Evolutionary conservation across 495 filamentous ascomycete genomes (phyloP), one percentile per base, ranked within the genome.

Genomic region (Xylaria acuta): DNA sequence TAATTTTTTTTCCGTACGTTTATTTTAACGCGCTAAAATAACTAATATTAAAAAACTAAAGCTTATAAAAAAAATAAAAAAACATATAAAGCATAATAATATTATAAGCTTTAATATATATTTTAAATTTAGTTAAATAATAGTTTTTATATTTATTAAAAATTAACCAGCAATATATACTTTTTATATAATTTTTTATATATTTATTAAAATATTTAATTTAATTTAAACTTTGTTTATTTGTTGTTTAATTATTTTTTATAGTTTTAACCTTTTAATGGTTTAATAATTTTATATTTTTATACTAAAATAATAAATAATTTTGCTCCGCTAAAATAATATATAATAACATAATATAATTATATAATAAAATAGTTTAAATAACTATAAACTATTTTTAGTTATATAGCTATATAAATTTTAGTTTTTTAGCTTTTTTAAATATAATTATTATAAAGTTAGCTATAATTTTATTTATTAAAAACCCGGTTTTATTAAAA

Each of bases 121-220:
- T 40, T 40, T 40, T 40, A 40, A 40, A 40, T 9, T 40, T 40
- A 40, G 1, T 4, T 4, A 40, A 40, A 40, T 40, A 40, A 40
- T 4, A 40, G 38, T 8, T 40, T 40, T 40, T 40, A 40, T 4
- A 40, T 9, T 8, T 40, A 40, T 40, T 40, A 40, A 40, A 40
- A 40, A 40, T 40, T 4, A 40, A 40, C 12, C 8, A 40, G 5
- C 11, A 53, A 53, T 53, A 53, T 22, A 53, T 53, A 53, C 25
- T 53, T 25, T 25, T 53, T 53, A 25, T 53, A 53, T 27, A 53
- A 53, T 9, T 25, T 22, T 53, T 53, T 53, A 53, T 53, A 53
- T 53, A 53, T 25, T 53, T 25, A 25, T 53, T 25, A 53, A 53
- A 53, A 53, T 53, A 53, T 53, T 53, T 53, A 53, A 53, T 53